Percentiles rank a stretch among this genome's conserved stretches.
Conservation (phyloP, 352 stramenopile species). For the Globisporangium alternatum region DNA sequence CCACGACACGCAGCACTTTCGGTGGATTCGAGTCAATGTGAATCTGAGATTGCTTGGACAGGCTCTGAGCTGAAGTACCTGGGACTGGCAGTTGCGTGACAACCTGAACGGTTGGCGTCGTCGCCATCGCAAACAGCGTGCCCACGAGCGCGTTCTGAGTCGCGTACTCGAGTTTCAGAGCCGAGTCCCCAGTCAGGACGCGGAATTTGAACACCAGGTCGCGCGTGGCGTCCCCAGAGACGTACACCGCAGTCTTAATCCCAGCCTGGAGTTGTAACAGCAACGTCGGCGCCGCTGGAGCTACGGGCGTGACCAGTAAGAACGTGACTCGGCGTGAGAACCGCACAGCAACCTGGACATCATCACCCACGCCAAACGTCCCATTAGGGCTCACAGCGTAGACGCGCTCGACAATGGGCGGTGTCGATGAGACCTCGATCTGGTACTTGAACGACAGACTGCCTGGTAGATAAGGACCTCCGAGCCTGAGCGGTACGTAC, state of each 20-base stretch:
- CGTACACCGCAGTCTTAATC: conserved; percentile 28
- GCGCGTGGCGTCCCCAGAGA: conserved; percentile 35
- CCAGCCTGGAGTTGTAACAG: conserved; percentile 34
- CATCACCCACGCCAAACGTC: conserved; percentile 49
- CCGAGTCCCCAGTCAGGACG: conserved; percentile 32
- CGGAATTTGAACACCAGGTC: conserved; percentile 54
- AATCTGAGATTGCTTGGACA: conserved; percentile 37
- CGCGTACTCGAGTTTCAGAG: conserved; percentile 35
- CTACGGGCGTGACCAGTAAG: background rate
- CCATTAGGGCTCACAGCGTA: conserved; percentile 28
- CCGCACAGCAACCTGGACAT: conserved; percentile 37
- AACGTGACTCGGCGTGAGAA: conserved; percentile 42
- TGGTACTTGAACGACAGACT: conserved; percentile 45
- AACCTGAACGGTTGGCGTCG: conserved; percentile 30
- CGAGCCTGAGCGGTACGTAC: conserved; percentile 50
- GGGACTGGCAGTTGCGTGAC: conserved; percentile 32
- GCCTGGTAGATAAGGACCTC: conserved; percentile 19
- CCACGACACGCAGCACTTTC: conserved; percentile 28
- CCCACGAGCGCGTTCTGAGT: conserved; percentile 33
- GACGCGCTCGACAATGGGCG: conserved; percentile 39
- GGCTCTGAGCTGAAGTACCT: conserved; percentile 22
- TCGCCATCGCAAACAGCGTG: conserved; percentile 40
- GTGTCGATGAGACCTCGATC: conserved; percentile 43
- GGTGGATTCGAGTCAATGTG: conserved; percentile 38
- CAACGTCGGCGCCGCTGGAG: conserved; percentile 23